Evolutionary conservation across 2,329 filamentous ascomycete species (phyloP), one percentile per base, ranked within the genome.

Genomic region (Colletotrichum sp.): DNA sequence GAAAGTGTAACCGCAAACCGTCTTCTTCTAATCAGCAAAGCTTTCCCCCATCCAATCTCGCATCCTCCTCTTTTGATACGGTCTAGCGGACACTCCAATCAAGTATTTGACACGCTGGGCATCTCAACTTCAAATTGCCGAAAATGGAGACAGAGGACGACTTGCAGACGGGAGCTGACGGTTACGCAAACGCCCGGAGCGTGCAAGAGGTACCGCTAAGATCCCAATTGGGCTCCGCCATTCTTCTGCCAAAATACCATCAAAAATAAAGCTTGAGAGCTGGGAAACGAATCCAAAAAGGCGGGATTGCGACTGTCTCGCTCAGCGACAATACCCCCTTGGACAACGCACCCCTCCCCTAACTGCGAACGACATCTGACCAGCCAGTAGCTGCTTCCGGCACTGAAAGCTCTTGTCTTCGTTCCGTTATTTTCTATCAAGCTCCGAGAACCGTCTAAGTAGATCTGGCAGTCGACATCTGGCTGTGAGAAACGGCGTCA

Each of bases 291-390:
- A 74, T 60, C 65, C 74, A 30, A 76, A 76, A 76, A 64, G 74
- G 74, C 74, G 74, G 74, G 59, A 69, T 73, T 74, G 70, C 39
- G 65, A 76, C 49, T 73, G 64, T 59, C 52, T 67, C 73, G 63
- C 73, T 76, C 59, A 69, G 57, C 63, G 39, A 64, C 73, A 67
- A 28, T 71, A 59, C 70, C 36, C n/a, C 39, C 64, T 55, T 21
- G 15, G 32, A 13, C 57, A n/a, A 28, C 21, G 8, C 55, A 59
- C 52, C 72, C 55, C 39, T 36, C 28, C 64, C 62, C 63, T 44
- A 5, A 57, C 21, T 44, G 28, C 34, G 64, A 62, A 63, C 39
- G 59, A 69, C 21, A 57, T 36, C 30, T 28, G 64, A 26, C 28
- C 39, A 36, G 57, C 21, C 32, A 52, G 26, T 49, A 26, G 16